Conservation (phyloP, 352 stramenopile species). For the Globisporangium barbulae region DNA sequence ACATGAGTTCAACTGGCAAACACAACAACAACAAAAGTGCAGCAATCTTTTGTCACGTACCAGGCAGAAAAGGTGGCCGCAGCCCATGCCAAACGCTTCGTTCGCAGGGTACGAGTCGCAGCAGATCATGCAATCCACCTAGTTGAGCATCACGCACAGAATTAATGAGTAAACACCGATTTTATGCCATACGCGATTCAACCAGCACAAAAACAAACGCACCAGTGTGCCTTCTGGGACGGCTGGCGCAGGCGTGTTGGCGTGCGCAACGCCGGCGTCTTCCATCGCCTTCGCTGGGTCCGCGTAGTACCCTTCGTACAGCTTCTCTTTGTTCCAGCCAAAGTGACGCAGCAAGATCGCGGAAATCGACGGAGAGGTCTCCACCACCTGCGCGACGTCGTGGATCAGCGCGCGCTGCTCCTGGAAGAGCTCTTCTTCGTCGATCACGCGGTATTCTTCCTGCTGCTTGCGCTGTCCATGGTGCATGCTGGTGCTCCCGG, state of each 20-base stretch:
- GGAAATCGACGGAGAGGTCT: slow-evolving; percentile 55
- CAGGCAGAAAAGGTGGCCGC: slow-evolving; percentile 95
- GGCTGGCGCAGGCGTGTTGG: slow-evolving; percentile 29
- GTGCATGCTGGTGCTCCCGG: slow-evolving; percentile 30
- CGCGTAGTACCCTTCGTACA: slow-evolving; percentile 85
- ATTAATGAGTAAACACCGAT: background rate
- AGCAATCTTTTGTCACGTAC: slow-evolving; percentile 46
- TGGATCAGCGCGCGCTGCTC: slow-evolving; percentile 60
- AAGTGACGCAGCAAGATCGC: slow-evolving; percentile 82
- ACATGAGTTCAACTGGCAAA: background rate
- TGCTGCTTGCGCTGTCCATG: slow-evolving; percentile 16
- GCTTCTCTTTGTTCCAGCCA: slow-evolving; percentile 89
- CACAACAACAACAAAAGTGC: background rate
- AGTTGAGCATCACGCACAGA: background rate
- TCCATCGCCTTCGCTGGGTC: slow-evolving; percentile 56
- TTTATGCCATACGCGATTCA: background rate
- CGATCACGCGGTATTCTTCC: slow-evolving; percentile 81
- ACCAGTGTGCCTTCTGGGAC: slow-evolving; percentile 43
- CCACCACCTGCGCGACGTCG: slow-evolving; percentile 78
- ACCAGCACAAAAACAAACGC: slow-evolving; percentile 10
- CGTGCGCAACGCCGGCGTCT: slow-evolving; percentile 61
- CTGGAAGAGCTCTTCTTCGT: slow-evolving; percentile 72
- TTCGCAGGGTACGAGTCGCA: slow-evolving; percentile 84
- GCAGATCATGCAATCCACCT: slow-evolving; percentile 93
- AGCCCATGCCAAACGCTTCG: slow-evolving; percentile 92